Percentiles rank a stretch among this genome's conserved stretches.
Evolutionary conservation across 192 early-diverging fungal species (phyloP).

Genomic region (Entrophospora sp.): DNA sequence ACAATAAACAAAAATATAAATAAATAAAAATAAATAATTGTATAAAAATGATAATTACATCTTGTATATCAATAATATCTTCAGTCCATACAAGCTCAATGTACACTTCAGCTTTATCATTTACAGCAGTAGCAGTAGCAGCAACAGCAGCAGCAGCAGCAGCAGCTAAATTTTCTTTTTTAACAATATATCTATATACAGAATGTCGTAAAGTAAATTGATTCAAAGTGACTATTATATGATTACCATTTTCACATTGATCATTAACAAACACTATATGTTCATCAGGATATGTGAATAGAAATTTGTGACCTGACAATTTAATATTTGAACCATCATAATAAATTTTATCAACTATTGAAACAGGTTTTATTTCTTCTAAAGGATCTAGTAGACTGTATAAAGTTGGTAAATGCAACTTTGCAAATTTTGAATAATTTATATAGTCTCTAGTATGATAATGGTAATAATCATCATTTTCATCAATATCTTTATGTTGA

Average conservation of each 20-base stretch:
- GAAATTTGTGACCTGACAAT: background rate
- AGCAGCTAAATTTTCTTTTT: conserved; percentile 10
- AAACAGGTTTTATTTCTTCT: conserved; percentile 33
- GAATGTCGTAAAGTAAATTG: background rate
- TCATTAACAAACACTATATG: conserved; percentile 18
- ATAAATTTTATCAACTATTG: conserved; percentile 11
- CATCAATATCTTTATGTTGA: conserved; percentile 12
- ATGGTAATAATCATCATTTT: too few relatives aligned
- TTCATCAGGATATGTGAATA: background rate
- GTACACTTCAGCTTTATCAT: too few relatives aligned
- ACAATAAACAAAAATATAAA: too few relatives aligned
- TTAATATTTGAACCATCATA: background rate
- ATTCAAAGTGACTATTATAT: conserved; percentile 8
- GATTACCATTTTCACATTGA: background rate
- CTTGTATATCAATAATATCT: too few relatives aligned
- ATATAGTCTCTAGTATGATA: too few relatives aligned
- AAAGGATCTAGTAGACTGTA: conserved; percentile 42
- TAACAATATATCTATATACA: conserved; percentile 8
- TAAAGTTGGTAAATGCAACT: conserved; percentile 23
- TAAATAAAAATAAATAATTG: too few relatives aligned
- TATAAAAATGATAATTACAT: too few relatives aligned
- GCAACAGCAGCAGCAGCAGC: too few relatives aligned
- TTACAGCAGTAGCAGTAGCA: too few relatives aligned
- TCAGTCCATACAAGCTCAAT: too few relatives aligned
- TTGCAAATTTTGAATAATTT: too few relatives aligned